Evolutionary conservation across 768 basidiomycete species (phyloP), one percentile per base, ranked within the genome.

Genomic region (Leccinum obscurum): DNA sequence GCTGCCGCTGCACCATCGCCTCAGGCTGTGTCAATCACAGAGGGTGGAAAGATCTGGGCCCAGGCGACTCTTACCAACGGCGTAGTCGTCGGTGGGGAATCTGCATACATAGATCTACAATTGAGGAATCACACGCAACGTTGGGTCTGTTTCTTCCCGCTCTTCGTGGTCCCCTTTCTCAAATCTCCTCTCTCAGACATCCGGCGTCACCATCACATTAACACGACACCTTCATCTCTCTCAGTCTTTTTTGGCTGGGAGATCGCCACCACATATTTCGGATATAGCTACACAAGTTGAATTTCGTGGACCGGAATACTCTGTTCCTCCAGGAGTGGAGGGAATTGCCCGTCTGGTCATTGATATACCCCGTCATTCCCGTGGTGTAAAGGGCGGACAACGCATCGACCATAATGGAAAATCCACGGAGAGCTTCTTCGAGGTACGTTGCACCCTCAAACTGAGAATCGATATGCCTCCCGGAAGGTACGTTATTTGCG

Each of bases 61-160:
- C 88, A 89, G 66, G 91, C 84, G 1, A 82, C 76, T 56, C 69
- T 94, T 17, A 74, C 89, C 24, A 88, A 85, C 35, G 85, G 82
- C 8, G 73, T 88, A 14, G 67, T 87, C 17, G 78, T 91, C 8
- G 83, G 87, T 32, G 92, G 92, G 9, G 83, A 86, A 67, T 83
- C 82, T 61, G 86, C 82, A 17, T 89, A 86, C 68, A 78, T 93
- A 48, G 88, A 92, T 66, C 73, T 94, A 56, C 85, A 88, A 62
- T 86, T 93, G 52, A 92, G 87, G 78, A 94, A 94, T 66, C 88
- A 92, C 69, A 89, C 91, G 2, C 75, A 77, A 54, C 90, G 89
- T 76, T 92, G 88, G 87, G 92, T 90, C 52, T 60, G 72, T 66
- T 24, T 34, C 39, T 48, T 56, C 28, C 57, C 37, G 54, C 3